Conservation (phyloP, 495 filamentous ascomycete species). For the Aspergillus sclerotioniger region DNA sequence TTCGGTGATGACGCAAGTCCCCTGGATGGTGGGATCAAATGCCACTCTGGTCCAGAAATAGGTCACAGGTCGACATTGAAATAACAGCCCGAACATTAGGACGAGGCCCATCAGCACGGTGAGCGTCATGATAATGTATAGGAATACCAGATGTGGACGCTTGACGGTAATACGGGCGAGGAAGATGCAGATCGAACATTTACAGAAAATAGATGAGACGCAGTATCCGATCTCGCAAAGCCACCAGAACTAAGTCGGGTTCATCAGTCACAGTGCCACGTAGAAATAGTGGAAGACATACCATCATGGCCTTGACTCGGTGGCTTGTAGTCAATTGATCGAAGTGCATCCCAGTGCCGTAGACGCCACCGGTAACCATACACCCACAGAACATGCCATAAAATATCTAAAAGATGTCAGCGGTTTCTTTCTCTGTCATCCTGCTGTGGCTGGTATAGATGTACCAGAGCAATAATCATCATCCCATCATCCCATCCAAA, state of each 20-base stretch:
- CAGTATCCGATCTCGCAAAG: neutral
- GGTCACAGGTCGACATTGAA: neutral
- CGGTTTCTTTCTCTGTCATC: neutral
- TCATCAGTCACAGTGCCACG: neutral
- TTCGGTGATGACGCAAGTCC: conserved; percentile 2
- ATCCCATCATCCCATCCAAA: conserved; percentile 6
- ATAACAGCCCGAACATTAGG: neutral
- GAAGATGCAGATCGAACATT: neutral
- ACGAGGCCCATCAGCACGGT: neutral
- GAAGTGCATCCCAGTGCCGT: neutral
- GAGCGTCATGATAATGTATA: neutral
- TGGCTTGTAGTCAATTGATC: neutral
- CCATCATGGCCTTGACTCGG: neutral
- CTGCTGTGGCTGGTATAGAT: neutral
- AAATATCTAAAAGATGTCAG: neutral
- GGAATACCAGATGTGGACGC: neutral
- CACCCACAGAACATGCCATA: neutral
- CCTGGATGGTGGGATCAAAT: neutral
- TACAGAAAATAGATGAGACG: neutral
- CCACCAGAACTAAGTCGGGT: neutral
- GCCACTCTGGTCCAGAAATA: neutral
- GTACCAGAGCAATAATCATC: conserved; percentile 1
- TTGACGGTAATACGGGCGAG: neutral
- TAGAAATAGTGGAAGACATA: too few relatives aligned
- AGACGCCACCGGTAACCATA: neutral